Evolutionary conservation across 768 basidiomycete species (phyloP), one percentile per base, ranked within the genome.

Genomic region (Flagelloscypha sp.): DNA sequence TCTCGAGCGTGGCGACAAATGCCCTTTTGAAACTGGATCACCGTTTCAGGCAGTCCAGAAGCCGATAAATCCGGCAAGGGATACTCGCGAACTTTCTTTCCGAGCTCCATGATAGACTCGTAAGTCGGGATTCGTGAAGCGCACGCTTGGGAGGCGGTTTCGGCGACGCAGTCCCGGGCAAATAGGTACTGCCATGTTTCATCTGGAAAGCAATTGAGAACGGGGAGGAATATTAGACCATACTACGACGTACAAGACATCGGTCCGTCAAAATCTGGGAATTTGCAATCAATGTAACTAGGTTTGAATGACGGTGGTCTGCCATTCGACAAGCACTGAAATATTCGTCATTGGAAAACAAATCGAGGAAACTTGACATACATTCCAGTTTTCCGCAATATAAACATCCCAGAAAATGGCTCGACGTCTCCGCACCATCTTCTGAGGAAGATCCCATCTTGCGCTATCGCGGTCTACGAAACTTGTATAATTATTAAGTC

Each of bases 321-420:
- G 8, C 83, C 83, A 0, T 74, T 80, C 36, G 71, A 71, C 8
- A 86, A 61, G 45, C 79, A 74, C 82, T 85, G 50, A 2, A 24
- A 19, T 25, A 33, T 22, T 38, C n/a, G 7, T 25, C 16, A 23
- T 7, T 13, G 15, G 4, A 19, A 24, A 33, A 7, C 11, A 24
- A 15, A 32, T 6, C 19, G 9, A 30, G 24, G 34, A 21, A 27
- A 33, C 12, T 15, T 2, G 11, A 55, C 67, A 23, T 43, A 81
- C 81, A 58, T 72, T 63, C 77, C 78, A 85, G 3, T 70, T 62
- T 45, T 86, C 84, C 0, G 76, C 74, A 13, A 79, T 65, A 44
- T 83, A 85, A 7, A 84, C 61, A 48, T 85, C 80, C 84, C 84
- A 87, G 57, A 87, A 85, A 7, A 84, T 57, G 21, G 76, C 59